Evolutionary conservation across 1,284 basidiomycete species (phyloP).

Genomic region (Puccinia hordei): DNA sequence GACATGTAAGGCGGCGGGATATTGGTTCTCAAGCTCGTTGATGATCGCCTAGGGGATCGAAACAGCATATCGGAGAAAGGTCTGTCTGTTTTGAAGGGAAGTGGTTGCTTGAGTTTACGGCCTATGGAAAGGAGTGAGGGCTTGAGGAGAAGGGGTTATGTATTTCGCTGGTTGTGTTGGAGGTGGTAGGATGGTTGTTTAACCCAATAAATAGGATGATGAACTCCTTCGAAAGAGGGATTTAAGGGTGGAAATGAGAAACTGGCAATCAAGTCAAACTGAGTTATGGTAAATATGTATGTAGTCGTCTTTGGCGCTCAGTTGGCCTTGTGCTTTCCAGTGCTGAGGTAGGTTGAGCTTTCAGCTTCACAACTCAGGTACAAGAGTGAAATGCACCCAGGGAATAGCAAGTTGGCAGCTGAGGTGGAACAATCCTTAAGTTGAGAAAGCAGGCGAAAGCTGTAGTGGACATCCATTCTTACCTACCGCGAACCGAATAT

Average conservation of each 20-base stretch:
- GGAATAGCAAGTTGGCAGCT: too few relatives aligned
- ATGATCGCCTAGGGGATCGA: slow-evolving; percentile 8
- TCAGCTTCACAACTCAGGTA: background rate
- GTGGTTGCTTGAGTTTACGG: background rate
- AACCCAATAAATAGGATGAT: background rate
- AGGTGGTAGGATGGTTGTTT: background rate
- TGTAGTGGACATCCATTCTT: background rate
- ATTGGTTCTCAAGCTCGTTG: background rate
- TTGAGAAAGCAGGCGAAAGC: background rate
- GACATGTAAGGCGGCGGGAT: slow-evolving; percentile 42
- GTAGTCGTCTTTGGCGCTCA: slow-evolving; percentile 6
- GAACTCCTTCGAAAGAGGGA: background rate
- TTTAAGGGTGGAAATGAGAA: background rate
- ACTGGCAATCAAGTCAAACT: background rate
- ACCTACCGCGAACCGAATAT: background rate
- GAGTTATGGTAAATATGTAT: too few relatives aligned
- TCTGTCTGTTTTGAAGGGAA: background rate
- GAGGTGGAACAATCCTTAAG: too few relatives aligned
- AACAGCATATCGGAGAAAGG: background rate
- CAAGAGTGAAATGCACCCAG: background rate
- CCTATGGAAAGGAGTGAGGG: background rate
- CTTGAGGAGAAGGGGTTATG: background rate
- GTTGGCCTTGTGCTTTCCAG: background rate
- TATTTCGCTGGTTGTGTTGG: background rate
- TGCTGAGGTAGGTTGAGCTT: slow-evolving; percentile 20